Conservation (phyloP, 2,329 filamentous ascomycete species). For the Fusarium albosuccineum region DNA sequence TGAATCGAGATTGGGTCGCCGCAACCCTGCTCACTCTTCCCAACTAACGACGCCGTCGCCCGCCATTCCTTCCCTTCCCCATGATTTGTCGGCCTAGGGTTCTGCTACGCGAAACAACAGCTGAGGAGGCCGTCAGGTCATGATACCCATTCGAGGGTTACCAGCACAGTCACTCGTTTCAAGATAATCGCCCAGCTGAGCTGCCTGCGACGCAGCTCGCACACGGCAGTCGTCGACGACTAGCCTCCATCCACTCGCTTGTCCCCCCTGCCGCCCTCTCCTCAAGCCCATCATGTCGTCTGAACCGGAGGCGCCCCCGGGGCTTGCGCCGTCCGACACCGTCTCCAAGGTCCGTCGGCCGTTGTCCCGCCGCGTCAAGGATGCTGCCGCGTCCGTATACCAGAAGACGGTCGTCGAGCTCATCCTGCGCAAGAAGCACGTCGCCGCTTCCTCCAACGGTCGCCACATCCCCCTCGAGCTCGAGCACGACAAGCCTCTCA, state of each 20-base stretch:
- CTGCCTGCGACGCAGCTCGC: conserved; percentile 8
- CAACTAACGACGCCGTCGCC: conserved; percentile 1
- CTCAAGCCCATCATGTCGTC: conserved; percentile 33
- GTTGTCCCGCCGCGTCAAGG: conserved; percentile 39
- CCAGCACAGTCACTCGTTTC: conserved; percentile 36
- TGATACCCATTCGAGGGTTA: conserved; percentile 20
- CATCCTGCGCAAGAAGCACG: conserved; percentile 73
- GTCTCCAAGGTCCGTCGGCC: conserved; percentile 24
- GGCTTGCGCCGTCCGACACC: conserved; percentile 17
- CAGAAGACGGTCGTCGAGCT: conserved; percentile 59
- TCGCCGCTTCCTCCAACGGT: conserved; percentile 80
- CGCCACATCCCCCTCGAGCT: conserved; percentile 60
- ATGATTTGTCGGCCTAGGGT: conserved; percentile 24
- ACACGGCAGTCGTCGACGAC: conserved; percentile 15
- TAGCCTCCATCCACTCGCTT: conserved; percentile 40
- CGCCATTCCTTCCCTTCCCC: conserved; percentile 16
- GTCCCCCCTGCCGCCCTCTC: background rate
- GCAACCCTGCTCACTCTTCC: conserved; percentile 4
- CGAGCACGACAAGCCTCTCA: conserved; percentile 55
- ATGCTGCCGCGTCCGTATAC: conserved; percentile 47
- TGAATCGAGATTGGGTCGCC: conserved; percentile 29
- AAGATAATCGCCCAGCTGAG: conserved; percentile 9
- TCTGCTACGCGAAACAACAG: conserved; percentile 16
- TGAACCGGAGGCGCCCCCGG: conserved; percentile 27
- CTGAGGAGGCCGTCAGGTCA: conserved; percentile 10